These are phyloP conservation scores for Fusarium redolens DNA, from an alignment of 2,329 filamentous ascomycete genomes.

Conservation along the genomic window DNA sequence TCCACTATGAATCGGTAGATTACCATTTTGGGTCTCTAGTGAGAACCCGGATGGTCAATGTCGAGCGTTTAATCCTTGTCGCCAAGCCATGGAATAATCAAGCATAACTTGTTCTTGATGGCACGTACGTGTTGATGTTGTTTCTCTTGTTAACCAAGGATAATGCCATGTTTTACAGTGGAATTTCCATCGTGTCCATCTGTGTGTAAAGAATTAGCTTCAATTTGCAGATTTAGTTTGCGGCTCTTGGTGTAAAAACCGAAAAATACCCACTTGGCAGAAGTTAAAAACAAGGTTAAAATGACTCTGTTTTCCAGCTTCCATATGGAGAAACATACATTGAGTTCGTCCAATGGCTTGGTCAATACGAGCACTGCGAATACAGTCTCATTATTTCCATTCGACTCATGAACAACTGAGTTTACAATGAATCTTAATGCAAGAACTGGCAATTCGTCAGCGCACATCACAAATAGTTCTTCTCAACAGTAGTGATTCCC, in stretches of 20 bases:
- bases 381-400: not conserved
- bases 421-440: not conserved
- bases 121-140: conserved; percentile 12
- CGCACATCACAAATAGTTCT: not conserved
- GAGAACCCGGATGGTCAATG: conserved; percentile 40
- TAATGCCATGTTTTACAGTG: not conserved
- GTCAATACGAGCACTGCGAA: not conserved
- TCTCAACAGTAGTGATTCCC: not conserved
- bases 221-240: not conserved
- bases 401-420: not conserved
- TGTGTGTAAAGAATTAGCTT: not conserved
- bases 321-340: not conserved
- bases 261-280: conserved; percentile 7
- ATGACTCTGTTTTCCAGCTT: conserved; percentile 1
- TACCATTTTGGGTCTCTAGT: conserved; percentile 27
- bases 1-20: conserved; percentile 23
- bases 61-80: conserved; percentile 24
- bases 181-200: not conserved
- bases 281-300: conserved; percentile 38
- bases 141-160: not conserved
- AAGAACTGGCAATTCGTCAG: conserved; percentile 4
- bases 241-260: conserved; percentile 17
- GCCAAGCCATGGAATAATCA: conserved; percentile 26
- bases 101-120: conserved; percentile 13
- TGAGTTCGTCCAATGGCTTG: not conserved